These are phyloP conservation scores for Colletotrichum sp. DNA, from an alignment of 2,329 filamentous ascomycete genomes.

Conservation along the genomic window DNA sequence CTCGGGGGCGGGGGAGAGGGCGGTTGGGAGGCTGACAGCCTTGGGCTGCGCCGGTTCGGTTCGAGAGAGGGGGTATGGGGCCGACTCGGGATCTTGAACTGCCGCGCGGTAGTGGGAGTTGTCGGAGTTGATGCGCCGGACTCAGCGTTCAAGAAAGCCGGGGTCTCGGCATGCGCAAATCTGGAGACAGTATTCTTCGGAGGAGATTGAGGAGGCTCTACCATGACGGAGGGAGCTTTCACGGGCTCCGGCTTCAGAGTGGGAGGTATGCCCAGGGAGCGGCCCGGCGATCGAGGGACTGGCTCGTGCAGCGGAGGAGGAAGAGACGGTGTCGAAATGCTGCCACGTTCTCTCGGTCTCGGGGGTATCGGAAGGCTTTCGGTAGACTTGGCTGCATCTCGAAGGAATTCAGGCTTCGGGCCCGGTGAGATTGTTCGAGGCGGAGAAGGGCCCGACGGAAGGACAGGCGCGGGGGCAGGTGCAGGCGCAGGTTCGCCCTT, in stretches of 20 bases:
- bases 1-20: conserved; percentile 70
- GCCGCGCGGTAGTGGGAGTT: conserved; percentile 46
- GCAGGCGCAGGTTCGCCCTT: conserved; percentile 41
- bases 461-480: not conserved
- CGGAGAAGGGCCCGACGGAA: conserved; percentile 25
- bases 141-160: conserved; percentile 54
- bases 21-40: conserved; percentile 52
- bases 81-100: conserved; percentile 61
- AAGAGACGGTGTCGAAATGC: conserved; percentile 23
- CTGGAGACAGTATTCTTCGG: conserved; percentile 52
- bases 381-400: conserved; percentile 44
- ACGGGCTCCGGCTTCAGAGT: conserved; percentile 50
- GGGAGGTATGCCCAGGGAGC: conserved; percentile 47
- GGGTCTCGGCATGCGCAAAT: conserved; percentile 43
- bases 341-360: conserved; percentile 25
- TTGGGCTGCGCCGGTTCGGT: conserved; percentile 49
- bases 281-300: conserved; percentile 30
- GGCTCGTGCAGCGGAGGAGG: conserved; percentile 22
- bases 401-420: conserved; percentile 48
- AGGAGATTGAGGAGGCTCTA: conserved; percentile 75
- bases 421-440: conserved; percentile 39
- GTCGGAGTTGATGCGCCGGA: conserved; percentile 44
- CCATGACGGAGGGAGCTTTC: conserved; percentile 66
- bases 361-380: conserved; percentile 36
- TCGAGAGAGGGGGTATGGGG: conserved; percentile 59